Evolutionary conservation across 73 alveolate genomes (phyloP).

Genomic region (Stentor coeruleus): DNA sequence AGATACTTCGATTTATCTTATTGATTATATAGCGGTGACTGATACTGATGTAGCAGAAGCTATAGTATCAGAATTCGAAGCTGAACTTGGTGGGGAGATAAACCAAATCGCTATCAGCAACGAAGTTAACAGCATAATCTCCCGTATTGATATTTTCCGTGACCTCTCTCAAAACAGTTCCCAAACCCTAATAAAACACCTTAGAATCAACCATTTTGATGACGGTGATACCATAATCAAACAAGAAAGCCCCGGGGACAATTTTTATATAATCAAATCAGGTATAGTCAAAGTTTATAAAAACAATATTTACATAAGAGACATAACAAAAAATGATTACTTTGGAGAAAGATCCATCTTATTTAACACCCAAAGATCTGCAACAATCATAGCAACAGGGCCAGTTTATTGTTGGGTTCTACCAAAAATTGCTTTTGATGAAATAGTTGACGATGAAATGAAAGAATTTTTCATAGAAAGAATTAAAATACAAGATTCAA

Average conservation of each 20-base stretch:
- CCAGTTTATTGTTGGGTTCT: conserved; percentile 44
- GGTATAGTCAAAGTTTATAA: conserved; percentile 52
- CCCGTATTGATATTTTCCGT: conserved; percentile 33
- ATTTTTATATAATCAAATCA: conserved; percentile 51
- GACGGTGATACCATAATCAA: conserved; percentile 57
- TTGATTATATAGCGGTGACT: conserved; percentile 31
- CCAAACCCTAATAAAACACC: conserved; percentile 31
- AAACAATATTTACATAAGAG: conserved; percentile 37
- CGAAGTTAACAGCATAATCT: conserved; percentile 27
- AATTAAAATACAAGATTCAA: conserved; percentile 46
- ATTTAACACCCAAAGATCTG: conserved; percentile 45
- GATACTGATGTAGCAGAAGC: conserved; percentile 24
- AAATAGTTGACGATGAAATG: conserved; percentile 34
- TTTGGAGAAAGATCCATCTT: conserved; percentile 62
- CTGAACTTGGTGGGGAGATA: conserved; percentile 2
- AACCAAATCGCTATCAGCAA: background rate
- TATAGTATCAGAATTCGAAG: background rate
- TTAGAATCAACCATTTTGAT: conserved; percentile 31
- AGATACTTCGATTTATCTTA: background rate
- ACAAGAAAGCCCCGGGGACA: conserved; percentile 66
- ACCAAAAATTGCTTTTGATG: conserved; percentile 28
- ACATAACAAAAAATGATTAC: conserved; percentile 55
- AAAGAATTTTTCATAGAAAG: conserved; percentile 28
- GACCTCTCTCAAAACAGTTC: conserved; percentile 32
- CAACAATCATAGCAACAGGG: conserved; percentile 49